Evolutionary conservation across 208 protist species (phyloP), one percentile per base, ranked within the genome.

Genomic region (Polymyxa betae): DNA sequence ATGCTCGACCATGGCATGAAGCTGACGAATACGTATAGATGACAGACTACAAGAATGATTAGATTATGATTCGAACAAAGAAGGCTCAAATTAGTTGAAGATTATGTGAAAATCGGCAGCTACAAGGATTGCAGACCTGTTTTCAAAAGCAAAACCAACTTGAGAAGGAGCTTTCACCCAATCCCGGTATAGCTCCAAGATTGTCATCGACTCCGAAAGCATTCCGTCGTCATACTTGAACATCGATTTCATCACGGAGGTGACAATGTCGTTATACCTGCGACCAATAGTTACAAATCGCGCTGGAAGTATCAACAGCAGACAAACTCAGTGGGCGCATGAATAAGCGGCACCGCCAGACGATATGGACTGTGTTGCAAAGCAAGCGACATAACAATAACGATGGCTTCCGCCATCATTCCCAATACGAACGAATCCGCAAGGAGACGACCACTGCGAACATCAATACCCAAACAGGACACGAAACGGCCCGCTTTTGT

Each of bases 191-290:
- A 66, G 54, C 29, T 66, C 20, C 54, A 66, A 32, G 20, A 66
- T 16, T 16, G 54, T 29, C 16, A 16, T 32, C 54, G 54, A 29
- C 54, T 66, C 54, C 54, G 54, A 66, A 29, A 66, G 29, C 54
- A 66, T 66, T 16, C 54, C 54, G 20, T 66, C 20, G 54, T 66
- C 54, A 29, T 66, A 29, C 16, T 66, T 16, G 29, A 32, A 29
- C 20, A 29, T 29, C 16, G 20, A 32, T 66, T 32, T 16, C 54
- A 66, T 66, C 54, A 29, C 29, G 54, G 20, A 32, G 54, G 20
- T 32, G 54, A 66, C 54, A 29, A 66, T 66, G 54, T 66, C 54
- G 54, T 66, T 66, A 29, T 66, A 66, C n/a, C n/a, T n/a, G n/a
- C n/a, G n/a, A n/a, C n/a, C n/a, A n/a, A n/a, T n/a, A n/a, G n/a